Evolutionary conservation across 805 yeast species (phyloP), one percentile per base, ranked within the genome.

Genomic region (Kluyveromyces siamensis): DNA sequence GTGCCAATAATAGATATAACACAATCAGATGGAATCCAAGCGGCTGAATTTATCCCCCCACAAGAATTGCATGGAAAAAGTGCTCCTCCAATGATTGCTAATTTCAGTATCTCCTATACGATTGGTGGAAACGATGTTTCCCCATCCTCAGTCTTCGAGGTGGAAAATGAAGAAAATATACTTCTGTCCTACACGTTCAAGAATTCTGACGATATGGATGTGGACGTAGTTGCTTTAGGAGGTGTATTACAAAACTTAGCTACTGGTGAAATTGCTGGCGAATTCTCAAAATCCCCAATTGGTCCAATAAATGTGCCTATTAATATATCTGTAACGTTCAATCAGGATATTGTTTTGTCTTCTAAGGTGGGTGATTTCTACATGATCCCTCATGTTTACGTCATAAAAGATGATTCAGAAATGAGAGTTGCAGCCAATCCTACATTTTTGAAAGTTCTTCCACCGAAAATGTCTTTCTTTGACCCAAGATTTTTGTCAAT

Each of bases 401-500:
- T 81, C 42, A 69, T 73, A 30, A 72, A 70, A 58, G 69, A 76
- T 35, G 75, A 76, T 8, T 66, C 75, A 45, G 61, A 81, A 55
- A 74, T 78, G 67, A 69, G 72, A 53, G 70, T 84, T 39, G 79
- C 80, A 46, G 74, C 84, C 27, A 72, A 76, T 58, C 76, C 80
- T 45, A 81, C 79, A 58, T 67, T 81, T 50, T 69, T 85, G 41
- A 63, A 71, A 19, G 76, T 89, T 49, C 66, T 66, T 10, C 96
- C 88, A 57, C 76, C 75, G 37, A 75, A 82, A 49, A 70, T 89
- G 56, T 83, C 95, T 0, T 54, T 82, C 47, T 81, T 83, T 68
- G 79, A 85, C 62, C 93, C 90, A 13, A 80, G 82, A 66, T 76
- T 88, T 59, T 61, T 87, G 50, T 63, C 84, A 36, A 75, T 84